Evolutionary conservation across 768 basidiomycete species (phyloP), one percentile per base, ranked within the genome.

Genomic region (Lactarius sanguifluus): DNA sequence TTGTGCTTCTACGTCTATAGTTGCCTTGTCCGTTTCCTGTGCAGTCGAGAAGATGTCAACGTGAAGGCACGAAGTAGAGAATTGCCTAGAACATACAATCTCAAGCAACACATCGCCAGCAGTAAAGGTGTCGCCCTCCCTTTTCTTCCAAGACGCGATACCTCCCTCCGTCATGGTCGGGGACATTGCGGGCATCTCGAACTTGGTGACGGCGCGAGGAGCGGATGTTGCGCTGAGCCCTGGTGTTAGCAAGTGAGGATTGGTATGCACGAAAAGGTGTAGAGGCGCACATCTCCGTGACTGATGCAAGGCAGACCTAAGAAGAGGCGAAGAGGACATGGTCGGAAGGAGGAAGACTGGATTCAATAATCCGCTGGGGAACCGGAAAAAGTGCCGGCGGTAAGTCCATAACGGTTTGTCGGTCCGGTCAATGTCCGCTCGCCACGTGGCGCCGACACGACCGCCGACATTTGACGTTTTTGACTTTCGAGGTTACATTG

Each of bases 1-100:
- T 77, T 96, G 96, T 16, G 97, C 95, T 78, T 99, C 97, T 8
- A 99, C 96, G 76, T 99, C 97, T 73, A 98, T 97, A 2, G 94
- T 96, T 18, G 96, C 92, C 77, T 94, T 94, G 82, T 94, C 92
- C 52, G 92, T 94, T 82, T 94, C 92, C 92, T 94, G 77, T 61
- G n/a, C 47, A 28, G 50, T 66, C 20, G 34, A 43, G 52, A 43
- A 64, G 25, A 16, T 25, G 54, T 63, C 52, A 57, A 43, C 25
- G 13, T 23, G 54, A 36, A 57, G 25, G n/a, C 59, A 40, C 54
- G 20, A 30, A 32, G 28, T n/a, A 55, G 5, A 25, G 58, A 20
- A 20, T 52, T 45, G 63, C n/a, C 36, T 20, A 32, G 5, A 54
- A 81, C 89, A 71, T 71, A 95, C 94, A 71, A 96, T 92, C 81